Evolutionary conservation across 805 yeast species (phyloP).

Genomic region (Wickerhamomyces kurtzmanii): DNA sequence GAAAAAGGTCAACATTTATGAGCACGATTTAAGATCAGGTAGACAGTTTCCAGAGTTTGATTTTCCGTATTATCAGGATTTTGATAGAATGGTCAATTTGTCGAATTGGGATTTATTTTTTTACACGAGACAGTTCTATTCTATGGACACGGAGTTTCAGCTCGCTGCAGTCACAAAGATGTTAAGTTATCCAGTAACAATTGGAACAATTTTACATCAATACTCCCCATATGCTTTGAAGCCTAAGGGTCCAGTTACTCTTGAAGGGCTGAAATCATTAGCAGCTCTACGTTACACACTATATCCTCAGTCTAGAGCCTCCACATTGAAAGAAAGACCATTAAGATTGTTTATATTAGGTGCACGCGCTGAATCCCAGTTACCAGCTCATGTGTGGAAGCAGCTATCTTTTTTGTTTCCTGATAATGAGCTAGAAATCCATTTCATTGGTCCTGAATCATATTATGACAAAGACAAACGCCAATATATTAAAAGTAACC

Average conservation of each 20-base stretch:
- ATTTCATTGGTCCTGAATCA: slow-evolving; percentile 91
- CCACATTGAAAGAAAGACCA: slow-evolving; percentile 73
- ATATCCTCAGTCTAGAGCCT: slow-evolving; percentile 53
- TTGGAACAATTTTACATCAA: slow-evolving; percentile 74
- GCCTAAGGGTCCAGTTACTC: slow-evolving; percentile 80
- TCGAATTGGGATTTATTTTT: slow-evolving; percentile 88
- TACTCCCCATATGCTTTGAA: slow-evolving; percentile 74
- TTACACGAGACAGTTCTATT: slow-evolving; percentile 85
- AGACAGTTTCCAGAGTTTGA: slow-evolving; percentile 93
- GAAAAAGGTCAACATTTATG: slow-evolving; percentile 83
- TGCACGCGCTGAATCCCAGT: slow-evolving; percentile 85
- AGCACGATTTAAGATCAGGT: slow-evolving; percentile 91
- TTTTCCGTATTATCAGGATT: slow-evolving; percentile 74
- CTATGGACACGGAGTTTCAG: slow-evolving; percentile 96
- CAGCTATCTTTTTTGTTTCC: slow-evolving; percentile 86
- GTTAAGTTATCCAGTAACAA: slow-evolving; percentile 86
- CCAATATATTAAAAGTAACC: slow-evolving; percentile 44
- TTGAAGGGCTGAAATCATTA: slow-evolving; percentile 88
- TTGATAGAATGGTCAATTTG: slow-evolving; percentile 68
- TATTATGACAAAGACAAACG: slow-evolving; percentile 64
- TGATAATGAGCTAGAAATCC: slow-evolving; percentile 70
- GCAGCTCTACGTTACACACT: slow-evolving; percentile 89
- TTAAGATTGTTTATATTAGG: slow-evolving; percentile 85
- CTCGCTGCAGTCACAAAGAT: slow-evolving; percentile 92
- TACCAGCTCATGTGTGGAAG: slow-evolving; percentile 94